Conservation (phyloP, 345 rosid genomes). For the Punica granatum region DNA sequence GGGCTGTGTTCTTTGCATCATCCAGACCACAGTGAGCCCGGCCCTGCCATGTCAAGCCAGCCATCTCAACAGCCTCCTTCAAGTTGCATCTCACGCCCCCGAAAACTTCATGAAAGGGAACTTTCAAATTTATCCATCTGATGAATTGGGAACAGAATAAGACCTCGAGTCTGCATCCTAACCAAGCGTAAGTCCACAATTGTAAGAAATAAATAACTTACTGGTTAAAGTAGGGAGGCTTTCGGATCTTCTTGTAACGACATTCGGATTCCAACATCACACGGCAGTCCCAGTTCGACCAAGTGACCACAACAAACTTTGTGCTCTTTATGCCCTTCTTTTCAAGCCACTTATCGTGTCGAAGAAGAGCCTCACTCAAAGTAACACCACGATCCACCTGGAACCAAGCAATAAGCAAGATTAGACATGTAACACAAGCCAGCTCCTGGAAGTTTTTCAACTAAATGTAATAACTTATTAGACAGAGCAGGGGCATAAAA, state of each 20-base stretch:
- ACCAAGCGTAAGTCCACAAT: not conserved
- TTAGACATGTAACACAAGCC: not conserved
- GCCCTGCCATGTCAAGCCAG: conserved; percentile 40
- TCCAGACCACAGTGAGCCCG: conserved; percentile 40
- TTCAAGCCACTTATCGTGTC: conserved; percentile 46
- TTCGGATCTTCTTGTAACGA: conserved; percentile 34
- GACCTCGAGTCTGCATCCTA: not conserved
- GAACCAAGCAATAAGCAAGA: not conserved
- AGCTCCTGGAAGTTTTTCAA: not conserved
- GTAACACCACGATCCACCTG: conserved; percentile 43
- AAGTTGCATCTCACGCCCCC: conserved; percentile 33
- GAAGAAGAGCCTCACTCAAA: conserved; percentile 36
- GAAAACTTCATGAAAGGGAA: conserved; percentile 30
- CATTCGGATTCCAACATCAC: conserved; percentile 48
- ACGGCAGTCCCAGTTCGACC: conserved; percentile 46
- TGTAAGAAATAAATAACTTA: conserved; percentile 7
- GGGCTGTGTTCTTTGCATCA: conserved; percentile 41
- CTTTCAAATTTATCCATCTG: conserved; percentile 42
- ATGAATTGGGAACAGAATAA: conserved; percentile 3
- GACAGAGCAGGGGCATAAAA: too few species aligned
- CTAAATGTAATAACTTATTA: not conserved
- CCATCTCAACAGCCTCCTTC: conserved; percentile 37
- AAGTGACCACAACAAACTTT: conserved; percentile 37
- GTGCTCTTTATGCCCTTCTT: conserved; percentile 35
- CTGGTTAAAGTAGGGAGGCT: conserved; percentile 41